These are phyloP conservation scores for Tricholoma sp. DNA, from an alignment of 768 basidiomycete species.

Conservation along the genomic window DNA sequence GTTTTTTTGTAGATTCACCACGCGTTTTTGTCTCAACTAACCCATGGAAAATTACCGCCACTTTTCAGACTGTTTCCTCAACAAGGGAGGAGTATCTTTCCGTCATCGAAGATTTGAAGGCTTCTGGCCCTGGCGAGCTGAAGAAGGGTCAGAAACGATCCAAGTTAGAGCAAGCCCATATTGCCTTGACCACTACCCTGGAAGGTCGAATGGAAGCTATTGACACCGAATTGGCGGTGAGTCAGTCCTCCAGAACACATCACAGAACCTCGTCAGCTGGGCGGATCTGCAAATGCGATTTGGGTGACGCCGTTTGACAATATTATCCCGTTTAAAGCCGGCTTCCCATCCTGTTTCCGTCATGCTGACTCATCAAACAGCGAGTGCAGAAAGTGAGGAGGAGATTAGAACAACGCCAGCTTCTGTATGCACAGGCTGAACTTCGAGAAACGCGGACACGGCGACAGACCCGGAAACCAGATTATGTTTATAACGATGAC, in stretches of 20 bases:
- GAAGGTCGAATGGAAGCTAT: conserved; percentile 62
- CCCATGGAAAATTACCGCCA: conserved; percentile 84
- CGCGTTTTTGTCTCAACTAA: conserved; percentile 81
- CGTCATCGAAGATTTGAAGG: conserved; percentile 57
- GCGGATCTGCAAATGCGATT: not conserved
- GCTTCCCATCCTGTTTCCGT: conserved; percentile 1
- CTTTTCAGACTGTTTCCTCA: conserved; percentile 66
- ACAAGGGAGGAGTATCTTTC: conserved; percentile 70
- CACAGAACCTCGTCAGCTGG: conserved; percentile 6
- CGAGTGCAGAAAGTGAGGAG: conserved; percentile 65
- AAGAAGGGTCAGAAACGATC: conserved; percentile 44
- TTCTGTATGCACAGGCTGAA: conserved; percentile 69
- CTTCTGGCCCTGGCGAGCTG: conserved; percentile 36
- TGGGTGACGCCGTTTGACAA: not conserved
- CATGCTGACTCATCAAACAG: conserved; percentile 31
- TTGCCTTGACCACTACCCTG: conserved; percentile 53
- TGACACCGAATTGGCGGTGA: conserved; percentile 67
- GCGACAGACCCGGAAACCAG: conserved; percentile 63
- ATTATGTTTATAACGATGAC: conserved; percentile 74
- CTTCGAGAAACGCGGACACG: conserved; percentile 76
- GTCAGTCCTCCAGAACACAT: conserved; percentile 27
- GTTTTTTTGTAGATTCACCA: conserved; percentile 62
- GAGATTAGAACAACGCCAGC: conserved; percentile 63
- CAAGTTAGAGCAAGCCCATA: conserved; percentile 58
- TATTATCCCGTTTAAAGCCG: conserved; percentile 3